Evolutionary conservation across 2,329 filamentous ascomycete species (phyloP), one percentile per base, ranked within the genome.

Genomic region (Amesomyces nigricolor): DNA sequence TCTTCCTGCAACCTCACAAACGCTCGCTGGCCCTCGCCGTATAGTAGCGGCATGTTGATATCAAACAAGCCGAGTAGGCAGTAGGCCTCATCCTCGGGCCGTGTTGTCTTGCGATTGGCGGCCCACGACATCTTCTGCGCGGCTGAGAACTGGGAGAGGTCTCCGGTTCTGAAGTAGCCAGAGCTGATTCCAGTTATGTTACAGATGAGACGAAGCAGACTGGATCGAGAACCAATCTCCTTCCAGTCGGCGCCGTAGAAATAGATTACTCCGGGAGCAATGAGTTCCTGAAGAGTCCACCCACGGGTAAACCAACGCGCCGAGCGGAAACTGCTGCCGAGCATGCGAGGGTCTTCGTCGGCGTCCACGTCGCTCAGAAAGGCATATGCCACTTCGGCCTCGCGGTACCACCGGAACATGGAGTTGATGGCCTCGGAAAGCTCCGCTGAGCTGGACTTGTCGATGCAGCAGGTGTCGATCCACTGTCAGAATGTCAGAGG

Each of bases 1-100:
- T 70, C 66, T 22, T 66, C 58, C 29, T 68, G 67, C 0, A 73
- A 57, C 16, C 70, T 60, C 0, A n/a, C 7, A 14, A 72, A 67
- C 0, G 71, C 66, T 0, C 63, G 65, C 0, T 2, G 0, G 0
- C 68, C 68, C 45, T 72, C 67, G 0, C 73, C 74, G 43, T 76
- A 76, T 0, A 75, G 51, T 4, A 75, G 57, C 0, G 73, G 69
- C 70, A 77, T 75, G 22, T 72, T 69, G 22, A 76, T 66, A 1
- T 65, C 64, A 32, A 77, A 76, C 0, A 76, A 66, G 0, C 73
- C 74, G 0, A 77, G 57, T 0, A 77, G 60, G 29, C 67, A 74
- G 32, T 76, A 77, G 0, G 72, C 72, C 9, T 64, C 67, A 38
- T 76, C 74, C 35, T 76, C 73, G 0, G 51, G 2, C 2, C 68